phyloP scores from a whole-genome alignment of 768 basidiomycete genomes.

The Boletus rubropictus region DNA sequence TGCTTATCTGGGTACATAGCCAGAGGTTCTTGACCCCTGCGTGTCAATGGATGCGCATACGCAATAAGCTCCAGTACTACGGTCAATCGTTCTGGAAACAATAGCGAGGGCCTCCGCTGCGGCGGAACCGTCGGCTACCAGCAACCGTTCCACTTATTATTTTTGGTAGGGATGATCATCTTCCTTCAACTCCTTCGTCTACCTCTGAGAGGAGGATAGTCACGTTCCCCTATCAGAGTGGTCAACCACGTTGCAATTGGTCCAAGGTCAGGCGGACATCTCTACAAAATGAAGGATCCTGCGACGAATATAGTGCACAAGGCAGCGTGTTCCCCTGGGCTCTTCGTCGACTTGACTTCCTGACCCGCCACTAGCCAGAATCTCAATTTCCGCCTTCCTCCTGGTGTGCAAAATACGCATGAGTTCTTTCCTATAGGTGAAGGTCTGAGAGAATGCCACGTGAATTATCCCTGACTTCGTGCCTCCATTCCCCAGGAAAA shows the following conservation, averaged over 20 bases:
- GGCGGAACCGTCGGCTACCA: no score
- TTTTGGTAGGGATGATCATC: no score
- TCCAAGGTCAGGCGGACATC: constrained; percentile 16
- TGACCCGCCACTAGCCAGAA: constrained; percentile 33
- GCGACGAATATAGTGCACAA: constrained; percentile 26
- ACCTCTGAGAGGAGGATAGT: no score
- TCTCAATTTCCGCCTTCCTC: constrained; percentile 93
- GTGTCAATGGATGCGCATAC: no score
- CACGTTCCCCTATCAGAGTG: neutral
- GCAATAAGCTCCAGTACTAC: no score
- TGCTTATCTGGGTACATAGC: no score
- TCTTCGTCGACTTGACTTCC: constrained; percentile 3
- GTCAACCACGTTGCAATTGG: neutral
- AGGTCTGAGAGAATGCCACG: constrained; percentile 1
- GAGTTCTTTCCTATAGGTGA: constrained; percentile 62
- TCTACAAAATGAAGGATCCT: constrained; percentile 25
- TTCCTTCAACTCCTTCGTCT: no score
- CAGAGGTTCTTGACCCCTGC: no score
- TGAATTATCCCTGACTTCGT: constrained; percentile 15
- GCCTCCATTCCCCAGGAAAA: constrained; percentile 69
- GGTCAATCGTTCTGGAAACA: no score
- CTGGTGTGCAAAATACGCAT: constrained; percentile 70
- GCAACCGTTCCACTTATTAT: no score
- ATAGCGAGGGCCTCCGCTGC: no score
- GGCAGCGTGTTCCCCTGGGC: constrained; percentile 10